A percentile compares a stretch with the other conserved stretches of the same genome.
phyloP scores from a whole-genome alignment of 176 grass and related monocot genomes.

The Carex myosuroides region DNA sequence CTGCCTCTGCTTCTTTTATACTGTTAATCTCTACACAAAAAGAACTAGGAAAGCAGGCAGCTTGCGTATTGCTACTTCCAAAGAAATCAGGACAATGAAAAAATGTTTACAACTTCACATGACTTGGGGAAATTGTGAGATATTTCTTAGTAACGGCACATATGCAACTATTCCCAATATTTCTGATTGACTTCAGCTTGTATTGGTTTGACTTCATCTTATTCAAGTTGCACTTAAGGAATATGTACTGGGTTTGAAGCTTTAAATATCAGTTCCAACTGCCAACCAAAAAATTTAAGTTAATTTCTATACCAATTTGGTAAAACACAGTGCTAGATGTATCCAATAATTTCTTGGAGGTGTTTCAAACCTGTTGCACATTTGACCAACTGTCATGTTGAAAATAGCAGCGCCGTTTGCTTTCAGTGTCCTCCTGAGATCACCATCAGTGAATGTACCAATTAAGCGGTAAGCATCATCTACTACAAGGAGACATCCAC shows the following conservation, averaged over 20 bases:
- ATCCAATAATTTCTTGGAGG: not conserved
- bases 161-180: not conserved
- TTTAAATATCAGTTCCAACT: not conserved
- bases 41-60: not conserved
- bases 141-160: not conserved
- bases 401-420: conserved; percentile 67
- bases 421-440: conserved; percentile 77
- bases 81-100: not conserved
- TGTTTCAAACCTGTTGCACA: conserved; percentile 84
- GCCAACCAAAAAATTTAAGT: not conserved
- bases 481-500: conserved; percentile 85
- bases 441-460: conserved; percentile 84
- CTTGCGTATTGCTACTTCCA: not conserved
- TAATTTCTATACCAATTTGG: not conserved
- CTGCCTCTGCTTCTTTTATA: not conserved
- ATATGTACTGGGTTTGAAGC: not conserved
- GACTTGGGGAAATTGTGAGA: not conserved
- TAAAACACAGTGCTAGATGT: not conserved
- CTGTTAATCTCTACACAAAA: not conserved
- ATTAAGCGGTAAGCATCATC: conserved; percentile 73
- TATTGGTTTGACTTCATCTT: not conserved
- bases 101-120: not conserved
- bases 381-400: conserved; percentile 77
- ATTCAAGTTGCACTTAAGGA: not conserved
- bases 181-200: not conserved